Evolutionary conservation across 371 early-diverging fungal genomes (phyloP), one percentile per base, ranked within the genome.

Genomic region (Mucor saturninus): DNA sequence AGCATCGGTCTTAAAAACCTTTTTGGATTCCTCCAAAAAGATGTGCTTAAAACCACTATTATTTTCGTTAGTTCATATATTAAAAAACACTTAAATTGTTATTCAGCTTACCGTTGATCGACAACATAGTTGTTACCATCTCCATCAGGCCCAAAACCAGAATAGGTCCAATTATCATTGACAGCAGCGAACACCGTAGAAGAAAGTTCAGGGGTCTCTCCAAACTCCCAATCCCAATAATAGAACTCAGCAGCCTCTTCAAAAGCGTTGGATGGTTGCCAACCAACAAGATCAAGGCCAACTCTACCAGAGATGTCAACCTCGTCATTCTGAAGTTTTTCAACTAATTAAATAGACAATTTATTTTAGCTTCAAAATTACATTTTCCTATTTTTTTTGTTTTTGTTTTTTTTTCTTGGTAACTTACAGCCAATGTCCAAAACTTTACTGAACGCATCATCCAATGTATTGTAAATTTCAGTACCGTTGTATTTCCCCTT

Each of bases 241-340:
- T 73, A 78, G 52, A 76, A 79, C 58, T 81, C 81, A n/a, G 76
- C 65, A 2, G 79, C 81, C 38, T 73, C 51, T 11, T 81, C 76
- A 5, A 73, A 32, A 10, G 73, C 48, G 5, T 66, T 65, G 13
- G 54, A 42, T 15, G 81, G 68, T 28, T 69, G 48, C 75, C 77
- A 81, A 13, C 77, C 81, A 52, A 63, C 70, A 5, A 81, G 21
- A 31, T 69, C 62, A 7, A 79, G 55, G 35, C 71, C 74, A 1
- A 67, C 68, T 26, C 79, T 66, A 35, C 69, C 75, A 57, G 79
- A 70, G 15, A 81, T 29, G 62, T 81, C 81, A 0, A 72, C 77
- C 38, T 67, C 68, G 15, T 76, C 64, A 11, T 64, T 64, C 14
- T 59, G 40, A 9, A 72, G n/a, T 45, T 76, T 46, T 61, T 74